Percentiles rank a stretch among this genome's conserved stretches.
phyloP scores from a whole-genome alignment of 768 basidiomycete species.

The Mrakia frigida region DNA sequence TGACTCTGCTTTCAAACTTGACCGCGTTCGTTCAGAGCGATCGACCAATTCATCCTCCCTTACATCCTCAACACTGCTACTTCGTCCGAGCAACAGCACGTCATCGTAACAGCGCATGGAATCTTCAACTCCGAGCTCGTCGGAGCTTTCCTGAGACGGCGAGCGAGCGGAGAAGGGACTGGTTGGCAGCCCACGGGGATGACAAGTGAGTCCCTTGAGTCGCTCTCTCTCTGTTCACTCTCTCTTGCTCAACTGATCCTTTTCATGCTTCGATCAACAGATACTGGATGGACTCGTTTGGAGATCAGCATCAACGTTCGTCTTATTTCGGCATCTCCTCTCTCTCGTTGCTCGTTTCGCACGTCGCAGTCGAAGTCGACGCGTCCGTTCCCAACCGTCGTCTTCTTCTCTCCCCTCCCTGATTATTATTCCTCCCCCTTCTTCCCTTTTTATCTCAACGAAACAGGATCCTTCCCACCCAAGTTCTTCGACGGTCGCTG shows the following conservation, averaged over 20 bases:
- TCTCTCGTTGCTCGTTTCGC: too few species aligned
- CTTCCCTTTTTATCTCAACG: neutral
- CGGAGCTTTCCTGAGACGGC: conserved; percentile 5
- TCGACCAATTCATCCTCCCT: conserved; percentile 57
- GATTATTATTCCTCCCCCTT: neutral
- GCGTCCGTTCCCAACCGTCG: neutral
- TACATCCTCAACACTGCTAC: conserved; percentile 49
- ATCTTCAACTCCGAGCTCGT: conserved; percentile 51
- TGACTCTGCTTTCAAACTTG: neutral
- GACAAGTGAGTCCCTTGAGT: conserved; percentile 7
- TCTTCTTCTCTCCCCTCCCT: neutral
- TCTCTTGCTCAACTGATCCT: neutral
- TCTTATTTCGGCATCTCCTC: neutral
- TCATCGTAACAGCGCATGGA: conserved; percentile 72
- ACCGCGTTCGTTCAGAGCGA: conserved; percentile 40
- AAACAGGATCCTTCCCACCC: neutral
- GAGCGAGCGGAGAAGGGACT: neutral
- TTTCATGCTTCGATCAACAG: neutral
- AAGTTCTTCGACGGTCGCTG: neutral
- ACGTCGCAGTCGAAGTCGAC: too few species aligned
- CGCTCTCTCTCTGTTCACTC: neutral
- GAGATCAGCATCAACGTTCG: neutral
- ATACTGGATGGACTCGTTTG: neutral
- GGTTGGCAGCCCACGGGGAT: neutral
- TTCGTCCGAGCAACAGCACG: conserved; percentile 45